phyloP scores from a whole-genome alignment of 179 eudicot genomes.

The Camellia oleifera region DNA sequence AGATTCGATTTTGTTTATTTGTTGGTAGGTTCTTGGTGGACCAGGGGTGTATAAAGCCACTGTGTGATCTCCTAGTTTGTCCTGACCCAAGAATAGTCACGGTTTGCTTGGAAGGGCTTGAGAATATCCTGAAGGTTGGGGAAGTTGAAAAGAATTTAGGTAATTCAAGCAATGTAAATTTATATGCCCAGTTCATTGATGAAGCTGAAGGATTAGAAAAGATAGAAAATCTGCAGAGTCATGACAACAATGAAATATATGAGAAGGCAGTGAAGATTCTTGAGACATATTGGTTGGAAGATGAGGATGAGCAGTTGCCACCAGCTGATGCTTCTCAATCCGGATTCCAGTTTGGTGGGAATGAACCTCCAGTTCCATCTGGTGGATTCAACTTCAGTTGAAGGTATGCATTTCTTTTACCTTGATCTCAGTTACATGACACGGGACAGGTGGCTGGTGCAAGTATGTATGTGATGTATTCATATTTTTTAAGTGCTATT shows the following conservation, averaged over 20 bases:
- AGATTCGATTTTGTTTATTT: neutral
- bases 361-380: conserved; percentile 39
- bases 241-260: conserved; percentile 76
- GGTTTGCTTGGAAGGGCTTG: conserved; percentile 90
- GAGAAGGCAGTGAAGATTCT: conserved; percentile 80
- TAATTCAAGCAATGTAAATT: conserved; percentile 56
- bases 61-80: conserved; percentile 83
- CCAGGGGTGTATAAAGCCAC: conserved; percentile 84
- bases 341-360: conserved; percentile 43
- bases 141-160: conserved; percentile 79
- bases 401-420: conserved; percentile 20
- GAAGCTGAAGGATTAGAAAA: conserved; percentile 87
- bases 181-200: conserved; percentile 80
- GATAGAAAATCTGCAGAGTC: conserved; percentile 78
- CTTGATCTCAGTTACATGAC: neutral
- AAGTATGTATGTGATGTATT: too few species aligned
- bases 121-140: conserved; percentile 83
- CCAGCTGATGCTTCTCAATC: conserved; percentile 35
- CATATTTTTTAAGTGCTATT: too few species aligned
- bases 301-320: conserved; percentile 48
- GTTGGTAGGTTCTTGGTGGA: conserved; percentile 60
- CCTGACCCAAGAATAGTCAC: conserved; percentile 89
- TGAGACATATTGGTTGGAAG: conserved; percentile 85
- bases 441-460: too few species aligned
- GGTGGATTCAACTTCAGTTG: conserved; percentile 48